Conservation (phyloP, 495 filamentous ascomycete species). For the Barbatosphaeria neglecta region DNA sequence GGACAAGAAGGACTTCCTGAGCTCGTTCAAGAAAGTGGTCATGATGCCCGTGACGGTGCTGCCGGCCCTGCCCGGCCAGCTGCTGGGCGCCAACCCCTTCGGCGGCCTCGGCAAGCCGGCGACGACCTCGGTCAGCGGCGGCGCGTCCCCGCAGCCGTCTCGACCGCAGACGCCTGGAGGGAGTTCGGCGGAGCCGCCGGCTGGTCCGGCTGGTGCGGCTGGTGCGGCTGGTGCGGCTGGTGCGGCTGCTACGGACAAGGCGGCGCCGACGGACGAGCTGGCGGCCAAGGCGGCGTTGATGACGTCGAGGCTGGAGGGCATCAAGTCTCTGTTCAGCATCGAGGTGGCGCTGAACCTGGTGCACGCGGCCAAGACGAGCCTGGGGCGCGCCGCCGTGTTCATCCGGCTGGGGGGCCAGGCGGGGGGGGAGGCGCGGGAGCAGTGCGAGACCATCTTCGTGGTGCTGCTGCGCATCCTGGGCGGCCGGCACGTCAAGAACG, state of each 20-base stretch:
- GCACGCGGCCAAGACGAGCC: constrained; percentile 76
- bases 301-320: constrained; percentile 86
- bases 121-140: constrained; percentile 13
- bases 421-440: constrained; percentile 73
- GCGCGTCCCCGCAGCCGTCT: constrained; percentile 22
- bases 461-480: constrained; percentile 72
- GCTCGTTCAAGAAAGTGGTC: constrained; percentile 95
- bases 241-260: constrained; percentile 42
- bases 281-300: constrained; percentile 95
- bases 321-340: constrained; percentile 88
- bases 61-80: constrained; percentile 47
- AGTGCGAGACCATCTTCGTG: constrained; percentile 87
- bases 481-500: constrained; percentile 72
- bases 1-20: constrained; percentile 91
- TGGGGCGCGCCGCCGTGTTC: constrained; percentile 79
- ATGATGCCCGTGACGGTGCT: constrained; percentile 95
- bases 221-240: too few species aligned
- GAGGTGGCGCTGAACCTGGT: constrained; percentile 86
- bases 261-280: constrained; percentile 78
- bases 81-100: constrained; percentile 24
- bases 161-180: constrained; percentile 31
- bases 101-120: constrained; percentile 32
- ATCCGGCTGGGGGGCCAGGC: constrained; percentile 65
- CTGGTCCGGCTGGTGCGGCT: too few species aligned
- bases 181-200: too few species aligned